Evolutionary conservation across 2,329 filamentous ascomycete genomes (phyloP), one percentile per base, ranked within the genome.

Genomic region (Pezicula neosporulosa): DNA sequence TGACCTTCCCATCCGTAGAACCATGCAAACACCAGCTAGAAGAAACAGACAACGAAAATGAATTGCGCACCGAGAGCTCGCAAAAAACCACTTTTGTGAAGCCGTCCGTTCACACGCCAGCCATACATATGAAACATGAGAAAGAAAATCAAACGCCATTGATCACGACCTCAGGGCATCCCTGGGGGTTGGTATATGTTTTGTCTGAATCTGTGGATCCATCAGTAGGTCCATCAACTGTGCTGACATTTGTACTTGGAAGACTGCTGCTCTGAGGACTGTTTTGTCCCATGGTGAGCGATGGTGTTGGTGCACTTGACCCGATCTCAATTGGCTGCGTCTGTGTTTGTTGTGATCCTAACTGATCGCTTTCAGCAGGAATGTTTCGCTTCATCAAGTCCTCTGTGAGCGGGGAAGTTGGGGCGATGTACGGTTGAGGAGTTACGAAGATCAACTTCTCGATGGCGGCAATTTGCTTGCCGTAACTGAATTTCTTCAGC

Each of bases 241-340:
- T 78, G 62, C 82, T 84, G 36, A 76, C 75, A 56, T 77, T 82
- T 2, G 82, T 81, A 66, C 84, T 89, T 4, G 84, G 80, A 2
- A 85, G 75, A 53, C 79, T 83, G 64, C 75, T 84, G 65, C 81
- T 88, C 60, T 84, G 82, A 2, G 85, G 85, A 56, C 83, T 88
- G 63, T 87, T 87, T 37, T 81, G 81, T 60, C 86, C 85, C 59
- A 80, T 85, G 2, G 85, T 87, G 49, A 89, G 76, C 19, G 77
- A 77, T 1, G 87, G 87, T 1, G 85, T 87, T 8, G 84, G 81
- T 0, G 79, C 77, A 9, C 76, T 73, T 48, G 83, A 77, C 63
- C 72, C 69, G 59, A 75, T 69, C 54, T 75, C 68, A 43, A 76
- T 68, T 38, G 68, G 68, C 7, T 68, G 65, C 9, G 62, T 62